These are phyloP conservation scores for Nannochloropsis gaditana DNA, from an alignment of 108 stramenopile species.

Conservation along the genomic window DNA sequence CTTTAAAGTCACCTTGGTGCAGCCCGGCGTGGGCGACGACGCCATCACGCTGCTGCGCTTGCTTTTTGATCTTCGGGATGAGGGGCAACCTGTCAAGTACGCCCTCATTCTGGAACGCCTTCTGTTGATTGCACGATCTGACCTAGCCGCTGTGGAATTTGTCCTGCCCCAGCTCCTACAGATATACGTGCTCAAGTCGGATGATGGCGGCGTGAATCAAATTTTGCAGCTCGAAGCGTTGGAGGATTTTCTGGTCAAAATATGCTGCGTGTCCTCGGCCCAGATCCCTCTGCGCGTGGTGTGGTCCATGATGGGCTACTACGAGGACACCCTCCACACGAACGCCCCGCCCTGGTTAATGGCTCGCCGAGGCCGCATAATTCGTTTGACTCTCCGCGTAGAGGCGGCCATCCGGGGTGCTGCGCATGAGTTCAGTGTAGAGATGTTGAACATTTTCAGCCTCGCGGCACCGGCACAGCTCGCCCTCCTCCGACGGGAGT, in stretches of 20 bases:
- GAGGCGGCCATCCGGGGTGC: neutral
- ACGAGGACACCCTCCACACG: neutral
- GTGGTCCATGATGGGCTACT: conserved; percentile 1
- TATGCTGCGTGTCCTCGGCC: neutral
- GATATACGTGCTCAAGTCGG: conserved; percentile 21
- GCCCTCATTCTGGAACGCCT: conserved; percentile 15
- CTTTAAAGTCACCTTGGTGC: neutral
- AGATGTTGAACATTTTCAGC: conserved; percentile 10
- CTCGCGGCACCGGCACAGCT: conserved; percentile 12
- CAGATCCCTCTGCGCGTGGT: conserved; percentile 1
- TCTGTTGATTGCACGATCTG: neutral
- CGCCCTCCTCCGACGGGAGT: conserved; percentile 6
- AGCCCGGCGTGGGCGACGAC: conserved; percentile 5
- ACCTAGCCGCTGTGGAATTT: conserved; percentile 5
- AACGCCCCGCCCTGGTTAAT: neutral
- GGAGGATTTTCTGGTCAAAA: conserved; percentile 4
- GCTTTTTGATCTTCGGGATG: neutral
- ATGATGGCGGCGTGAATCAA: neutral
- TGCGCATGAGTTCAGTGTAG: neutral
- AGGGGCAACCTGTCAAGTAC: conserved; percentile 18
- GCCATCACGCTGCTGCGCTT: neutral
- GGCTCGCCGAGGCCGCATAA: neutral
- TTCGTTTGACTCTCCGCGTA: neutral
- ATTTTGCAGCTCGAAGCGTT: neutral
- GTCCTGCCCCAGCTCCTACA: conserved; percentile 18